A percentile compares a stretch with the other conserved stretches of the same genome.
phyloP scores from a whole-genome alignment of 352 stramenopile genomes.

The Phytophthora pluvialis region DNA sequence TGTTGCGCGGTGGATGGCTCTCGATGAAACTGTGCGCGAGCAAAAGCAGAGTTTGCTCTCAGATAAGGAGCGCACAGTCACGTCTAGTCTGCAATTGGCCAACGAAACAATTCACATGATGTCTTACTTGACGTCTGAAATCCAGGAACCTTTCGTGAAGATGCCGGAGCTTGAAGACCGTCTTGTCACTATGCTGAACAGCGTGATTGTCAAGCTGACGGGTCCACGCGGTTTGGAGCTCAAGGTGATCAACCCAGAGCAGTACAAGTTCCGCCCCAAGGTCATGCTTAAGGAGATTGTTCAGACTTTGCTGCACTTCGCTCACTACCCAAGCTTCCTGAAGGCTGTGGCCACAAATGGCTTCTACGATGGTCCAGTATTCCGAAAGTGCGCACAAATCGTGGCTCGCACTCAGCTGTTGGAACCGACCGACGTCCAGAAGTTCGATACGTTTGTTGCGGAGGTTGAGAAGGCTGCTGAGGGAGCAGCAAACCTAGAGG shows the following conservation, averaged over 20 bases:
- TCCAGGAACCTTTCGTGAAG: constrained; percentile 93
- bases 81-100: constrained; percentile 93
- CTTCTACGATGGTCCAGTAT: constrained; percentile 80
- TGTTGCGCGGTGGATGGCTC: constrained; percentile 69
- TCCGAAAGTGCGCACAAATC: constrained; percentile 76
- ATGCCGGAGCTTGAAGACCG: constrained; percentile 93
- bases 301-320: constrained; percentile 96
- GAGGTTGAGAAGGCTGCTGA: constrained; percentile 57
- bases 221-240: constrained; percentile 93
- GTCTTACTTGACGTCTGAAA: constrained; percentile 95
- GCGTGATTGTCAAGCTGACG: constrained; percentile 96
- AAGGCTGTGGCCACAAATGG: constrained; percentile 91
- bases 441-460: constrained; percentile 66
- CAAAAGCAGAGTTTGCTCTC: constrained; percentile 86
- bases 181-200: constrained; percentile 96
- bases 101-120: constrained; percentile 99
- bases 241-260: constrained; percentile 97
- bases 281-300: constrained; percentile 97
- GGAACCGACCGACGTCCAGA: constrained; percentile 43
- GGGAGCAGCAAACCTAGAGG: constrained; percentile 65
- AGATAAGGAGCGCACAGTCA: constrained; percentile 93
- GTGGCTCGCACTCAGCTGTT: constrained; percentile 73
- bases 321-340: constrained; percentile 90
- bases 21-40: constrained; percentile 92
- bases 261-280: constrained; percentile 98